A percentile compares a stretch with the other conserved stretches of the same genome.
These are phyloP conservation scores for Tylopilus intermedius DNA, from an alignment of 768 basidiomycete species.

Conservation along the genomic window DNA sequence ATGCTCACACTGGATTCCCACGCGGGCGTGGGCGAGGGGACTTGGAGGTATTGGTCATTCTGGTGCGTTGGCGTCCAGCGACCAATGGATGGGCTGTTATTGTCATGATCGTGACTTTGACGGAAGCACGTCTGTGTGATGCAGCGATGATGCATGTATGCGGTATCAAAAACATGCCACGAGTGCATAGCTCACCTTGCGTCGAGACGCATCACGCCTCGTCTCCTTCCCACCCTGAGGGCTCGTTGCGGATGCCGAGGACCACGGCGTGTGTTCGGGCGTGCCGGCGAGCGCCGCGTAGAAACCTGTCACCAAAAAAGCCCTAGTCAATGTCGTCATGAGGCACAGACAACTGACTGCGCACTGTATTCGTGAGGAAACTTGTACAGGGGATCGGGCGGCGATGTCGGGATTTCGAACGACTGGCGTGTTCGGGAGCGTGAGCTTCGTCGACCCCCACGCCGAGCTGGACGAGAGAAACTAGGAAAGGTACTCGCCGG, in stretches of 20 bases:
- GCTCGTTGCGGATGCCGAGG: background rate
- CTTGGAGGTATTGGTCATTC: constrained; percentile 13
- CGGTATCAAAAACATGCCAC: too few relatives aligned
- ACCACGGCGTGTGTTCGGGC: constrained; percentile 17
- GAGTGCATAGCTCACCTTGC: background rate
- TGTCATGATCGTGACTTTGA: background rate
- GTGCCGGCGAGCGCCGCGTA: constrained; percentile 18
- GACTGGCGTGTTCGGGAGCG: constrained; percentile 8
- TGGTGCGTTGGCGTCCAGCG: background rate
- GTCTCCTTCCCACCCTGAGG: background rate
- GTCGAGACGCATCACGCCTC: background rate
- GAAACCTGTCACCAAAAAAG: constrained; percentile 14
- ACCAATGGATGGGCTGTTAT: background rate
- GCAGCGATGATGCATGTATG: background rate
- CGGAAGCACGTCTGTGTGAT: background rate
- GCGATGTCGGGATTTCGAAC: constrained; percentile 25
- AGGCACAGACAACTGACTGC: background rate
- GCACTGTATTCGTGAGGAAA: constrained; percentile 24
- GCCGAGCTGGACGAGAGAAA: background rate
- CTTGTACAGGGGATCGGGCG: constrained; percentile 23
- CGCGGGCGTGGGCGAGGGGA: constrained; percentile 10
- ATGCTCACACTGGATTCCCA: constrained; percentile 12
- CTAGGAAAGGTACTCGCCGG: constrained; percentile 18
- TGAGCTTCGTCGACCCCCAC: background rate
- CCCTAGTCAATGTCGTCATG: background rate